Evolutionary conservation across 495 filamentous ascomycete species (phyloP).

Genomic region (Aspergillus asperescens): DNA sequence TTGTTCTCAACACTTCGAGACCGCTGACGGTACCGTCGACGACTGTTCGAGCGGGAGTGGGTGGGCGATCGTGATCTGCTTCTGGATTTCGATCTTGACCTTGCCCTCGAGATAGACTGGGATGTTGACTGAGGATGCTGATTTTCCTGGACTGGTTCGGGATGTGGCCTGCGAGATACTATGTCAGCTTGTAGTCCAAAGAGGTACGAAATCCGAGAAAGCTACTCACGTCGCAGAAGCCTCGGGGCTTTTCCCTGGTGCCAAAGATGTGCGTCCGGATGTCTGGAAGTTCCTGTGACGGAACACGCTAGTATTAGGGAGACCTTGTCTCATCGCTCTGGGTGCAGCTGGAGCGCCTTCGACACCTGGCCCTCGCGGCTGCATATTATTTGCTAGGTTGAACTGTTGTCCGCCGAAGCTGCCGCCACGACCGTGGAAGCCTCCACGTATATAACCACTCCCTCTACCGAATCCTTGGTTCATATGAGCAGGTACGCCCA

Average conservation of each 20-base stretch:
- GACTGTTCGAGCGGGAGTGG: conserved; percentile 47
- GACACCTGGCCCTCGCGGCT: conserved; percentile 53
- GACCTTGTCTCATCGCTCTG: conserved; percentile 85
- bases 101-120: conserved; percentile 28
- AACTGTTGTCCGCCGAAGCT: conserved; percentile 25
- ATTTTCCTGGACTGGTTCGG: conserved; percentile 24
- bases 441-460: conserved; percentile 33
- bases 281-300: conserved; percentile 38
- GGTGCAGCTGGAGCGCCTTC: conserved; percentile 84
- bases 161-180: conserved; percentile 15
- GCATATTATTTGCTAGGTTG: conserved; percentile 22
- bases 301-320: conserved; percentile 65
- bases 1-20: conserved; percentile 46
- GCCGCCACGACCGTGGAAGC: conserved; percentile 24
- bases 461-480: conserved; percentile 35
- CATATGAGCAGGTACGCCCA: conserved; percentile 22
- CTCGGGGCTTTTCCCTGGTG: conserved; percentile 25
- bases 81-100: conserved; percentile 33
- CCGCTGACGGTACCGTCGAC: conserved; percentile 53
- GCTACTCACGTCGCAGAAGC: conserved; percentile 36
- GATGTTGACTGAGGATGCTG: conserved; percentile 28
- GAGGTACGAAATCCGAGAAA: background rate
- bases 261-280: conserved; percentile 24
- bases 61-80: conserved; percentile 33
- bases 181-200: background rate